Conservation (phyloP, 768 basidiomycete genomes). For the Mycena floridula region DNA sequence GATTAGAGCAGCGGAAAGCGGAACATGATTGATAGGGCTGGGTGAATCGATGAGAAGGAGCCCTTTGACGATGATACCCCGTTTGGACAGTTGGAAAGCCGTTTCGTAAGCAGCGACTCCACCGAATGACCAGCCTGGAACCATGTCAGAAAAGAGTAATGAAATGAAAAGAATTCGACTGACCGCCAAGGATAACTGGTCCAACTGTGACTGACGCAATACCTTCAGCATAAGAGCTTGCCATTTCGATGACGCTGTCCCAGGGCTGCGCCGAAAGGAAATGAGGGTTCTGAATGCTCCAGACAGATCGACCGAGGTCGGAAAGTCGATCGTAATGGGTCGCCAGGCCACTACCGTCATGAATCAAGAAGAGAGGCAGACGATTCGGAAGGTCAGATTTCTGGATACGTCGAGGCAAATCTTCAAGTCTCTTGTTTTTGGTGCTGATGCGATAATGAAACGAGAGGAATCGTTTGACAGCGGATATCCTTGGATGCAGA, state of each 20-base stretch:
- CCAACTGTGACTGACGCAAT: slow-evolving; percentile 29
- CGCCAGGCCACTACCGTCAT: slow-evolving; percentile 67
- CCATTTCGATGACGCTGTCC: slow-evolving; percentile 47
- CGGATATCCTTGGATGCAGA: slow-evolving; percentile 30
- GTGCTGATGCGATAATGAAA: background rate
- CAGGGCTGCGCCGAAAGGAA: slow-evolving; percentile 40
- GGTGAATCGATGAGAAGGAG: slow-evolving; percentile 67
- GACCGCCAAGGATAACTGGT: slow-evolving; percentile 55
- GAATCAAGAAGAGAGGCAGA: slow-evolving; percentile 55
- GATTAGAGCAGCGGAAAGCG: slow-evolving; percentile 48
- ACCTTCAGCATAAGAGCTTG: slow-evolving; percentile 38
- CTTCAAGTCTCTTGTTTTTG: background rate
- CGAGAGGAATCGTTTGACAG: slow-evolving; percentile 26
- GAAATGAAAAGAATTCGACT: slow-evolving; percentile 7
- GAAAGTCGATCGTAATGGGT: slow-evolving; percentile 42
- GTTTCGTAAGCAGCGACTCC: slow-evolving; percentile 68
- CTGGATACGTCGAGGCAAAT: background rate
- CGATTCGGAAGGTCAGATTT: background rate
- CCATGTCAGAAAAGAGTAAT: background rate
- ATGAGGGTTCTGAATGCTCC: slow-evolving; percentile 54
- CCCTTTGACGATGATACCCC: slow-evolving; percentile 42
- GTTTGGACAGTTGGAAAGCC: slow-evolving; percentile 41
- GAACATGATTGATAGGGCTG: slow-evolving; percentile 42
- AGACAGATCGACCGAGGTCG: slow-evolving; percentile 45
- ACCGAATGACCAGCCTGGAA: slow-evolving; percentile 73